Base-by-base conservation (phyloP, 345 rosid genomes). In the Punica granatum region DNA sequence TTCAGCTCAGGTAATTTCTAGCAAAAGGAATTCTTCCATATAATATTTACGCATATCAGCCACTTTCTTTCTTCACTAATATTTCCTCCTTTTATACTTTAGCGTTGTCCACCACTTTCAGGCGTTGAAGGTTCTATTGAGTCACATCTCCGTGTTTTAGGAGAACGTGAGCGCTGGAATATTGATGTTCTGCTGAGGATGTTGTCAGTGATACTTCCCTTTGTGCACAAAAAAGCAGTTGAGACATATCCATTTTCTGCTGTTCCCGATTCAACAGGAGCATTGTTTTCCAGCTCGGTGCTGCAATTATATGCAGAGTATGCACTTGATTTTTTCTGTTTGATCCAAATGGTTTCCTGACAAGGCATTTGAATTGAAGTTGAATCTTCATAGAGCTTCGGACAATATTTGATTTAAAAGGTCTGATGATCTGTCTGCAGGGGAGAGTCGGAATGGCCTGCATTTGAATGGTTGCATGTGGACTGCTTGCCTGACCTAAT, bases 101-200 rank as follows among this genome's bases (percentile, higher is more conserved):
- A 93, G 98, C 88, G 76, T 53, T 89, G 97, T 61, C 97, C 98
- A 44, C 96, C 96, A 59, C 85, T 90, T 77, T 90, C 98, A 56
- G 97, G 97, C 43, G 97, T 93, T 74, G 94, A 93, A 82, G 96
- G 98, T 64, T 89, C 97, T 63, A 68, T 90, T 73, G 98, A 93
- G 75, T 89, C 91, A 66, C 91, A 90, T 76, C 79, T 93, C 66
- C 96, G 80, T 75, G 92, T 83, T 71, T 75, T 93, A 70, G 98
- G 98, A 75, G 97, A 90, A 85, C 84, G 91, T 39, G 97, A 93
- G 75, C 96, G 89, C 60, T 90, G 98, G 98, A 89, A 78, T 76
- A 79, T 90, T 75, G 96, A 90, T 82, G 92, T 89, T 78, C 81
- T 93, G 53, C 76, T 93, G 77, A 87, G 94, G 77, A 86, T 89